phyloP scores from a whole-genome alignment of 495 filamentous ascomycete genomes.

The Podospora australis region DNA sequence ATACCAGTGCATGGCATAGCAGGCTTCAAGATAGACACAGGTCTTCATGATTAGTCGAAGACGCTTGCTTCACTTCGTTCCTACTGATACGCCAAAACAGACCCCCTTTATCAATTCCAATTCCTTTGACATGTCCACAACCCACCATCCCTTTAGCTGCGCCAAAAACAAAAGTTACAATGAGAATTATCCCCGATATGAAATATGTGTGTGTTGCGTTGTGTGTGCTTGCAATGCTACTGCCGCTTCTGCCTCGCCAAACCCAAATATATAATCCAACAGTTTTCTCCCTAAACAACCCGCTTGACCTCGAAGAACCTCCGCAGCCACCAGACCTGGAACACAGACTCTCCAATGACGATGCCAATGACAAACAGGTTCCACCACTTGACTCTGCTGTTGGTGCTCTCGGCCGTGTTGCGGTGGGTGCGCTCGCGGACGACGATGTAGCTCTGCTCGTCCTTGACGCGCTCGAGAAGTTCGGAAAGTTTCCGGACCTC shows the following conservation, averaged over 20 bases:
- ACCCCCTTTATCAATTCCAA: no score
- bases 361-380: constrained; percentile 92
- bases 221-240: constrained; percentile 4
- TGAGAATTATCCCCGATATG: neutral
- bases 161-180: constrained; percentile 7
- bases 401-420: constrained; percentile 98
- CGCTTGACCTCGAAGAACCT: constrained; percentile 80
- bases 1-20: no score
- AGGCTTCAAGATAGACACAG: no score
- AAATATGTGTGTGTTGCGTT: neutral
- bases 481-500: constrained; percentile 88
- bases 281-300: constrained; percentile 27
- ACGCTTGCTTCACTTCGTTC: no score
- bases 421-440: constrained; percentile 90
- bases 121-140: constrained; percentile 2
- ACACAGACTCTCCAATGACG: constrained; percentile 83
- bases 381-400: constrained; percentile 98
- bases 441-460: constrained; percentile 97
- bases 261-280: no score
- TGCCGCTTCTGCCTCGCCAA: no score
- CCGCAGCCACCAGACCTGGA: constrained; percentile 99
- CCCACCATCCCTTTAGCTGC: constrained; percentile 9
- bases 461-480: constrained; percentile 82
- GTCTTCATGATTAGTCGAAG: no score
- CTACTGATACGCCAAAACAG: no score